phyloP scores from a whole-genome alignment of 164 flowering plant genomes.

The Chimonanthus salicifolius region DNA sequence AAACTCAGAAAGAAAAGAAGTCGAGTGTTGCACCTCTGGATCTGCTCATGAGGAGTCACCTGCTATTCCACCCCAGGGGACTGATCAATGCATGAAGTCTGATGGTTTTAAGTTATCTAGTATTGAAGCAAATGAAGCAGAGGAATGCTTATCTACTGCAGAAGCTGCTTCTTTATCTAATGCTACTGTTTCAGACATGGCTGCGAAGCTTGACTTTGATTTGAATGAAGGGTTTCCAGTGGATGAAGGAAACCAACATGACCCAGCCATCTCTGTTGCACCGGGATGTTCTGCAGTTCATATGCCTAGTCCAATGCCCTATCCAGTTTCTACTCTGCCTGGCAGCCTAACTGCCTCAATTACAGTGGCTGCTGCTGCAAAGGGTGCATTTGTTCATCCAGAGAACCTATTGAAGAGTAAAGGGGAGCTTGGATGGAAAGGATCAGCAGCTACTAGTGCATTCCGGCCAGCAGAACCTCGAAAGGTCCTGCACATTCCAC shows the following conservation, averaged over 20 bases:
- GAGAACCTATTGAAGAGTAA: conserved; percentile 47
- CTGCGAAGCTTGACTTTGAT: conserved; percentile 68
- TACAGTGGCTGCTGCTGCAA: conserved; percentile 88
- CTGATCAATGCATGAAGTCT: conserved; percentile 19
- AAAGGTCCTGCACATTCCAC: conserved; percentile 39
- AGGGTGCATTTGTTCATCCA: conserved; percentile 77
- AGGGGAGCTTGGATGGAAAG: conserved; percentile 87
- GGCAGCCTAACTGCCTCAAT: conserved; percentile 49
- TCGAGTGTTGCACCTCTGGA: conserved; percentile 14
- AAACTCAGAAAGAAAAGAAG: neutral
- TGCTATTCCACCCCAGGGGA: conserved; percentile 14
- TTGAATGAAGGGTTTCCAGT: conserved; percentile 73
- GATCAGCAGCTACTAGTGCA: conserved; percentile 98
- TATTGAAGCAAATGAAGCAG: conserved; percentile 30
- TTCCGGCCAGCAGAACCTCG: conserved; percentile 96
- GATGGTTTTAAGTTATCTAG: conserved; percentile 2
- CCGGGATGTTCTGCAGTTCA: conserved; percentile 13
- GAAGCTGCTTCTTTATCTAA: conserved; percentile 19
- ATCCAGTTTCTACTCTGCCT: conserved; percentile 38
- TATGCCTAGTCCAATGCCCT: conserved; percentile 31
- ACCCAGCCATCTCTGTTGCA: conserved; percentile 22
- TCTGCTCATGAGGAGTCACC: conserved; percentile 19
- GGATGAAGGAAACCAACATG: conserved; percentile 64
- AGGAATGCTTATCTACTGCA: conserved; percentile 35
- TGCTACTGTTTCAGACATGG: conserved; percentile 32